These are phyloP conservation scores for Phytophthora ohioensis DNA, from an alignment of 352 stramenopile species.

Conservation along the genomic window DNA sequence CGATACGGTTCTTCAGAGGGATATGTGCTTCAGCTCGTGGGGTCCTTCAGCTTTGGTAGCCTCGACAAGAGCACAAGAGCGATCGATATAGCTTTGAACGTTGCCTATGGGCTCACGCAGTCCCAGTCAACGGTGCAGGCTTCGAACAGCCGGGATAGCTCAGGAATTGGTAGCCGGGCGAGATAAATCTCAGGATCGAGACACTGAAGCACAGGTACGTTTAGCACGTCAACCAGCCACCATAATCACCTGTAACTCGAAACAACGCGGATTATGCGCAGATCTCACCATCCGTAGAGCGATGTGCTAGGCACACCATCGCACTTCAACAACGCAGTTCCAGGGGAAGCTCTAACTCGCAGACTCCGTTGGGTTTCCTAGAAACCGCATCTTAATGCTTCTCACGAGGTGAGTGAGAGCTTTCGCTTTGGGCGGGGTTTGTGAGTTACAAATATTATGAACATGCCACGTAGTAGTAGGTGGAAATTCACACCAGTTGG, in stretches of 20 bases:
- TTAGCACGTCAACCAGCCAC: neutral
- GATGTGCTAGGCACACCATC: conserved; percentile 37
- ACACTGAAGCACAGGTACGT: too few relatives aligned
- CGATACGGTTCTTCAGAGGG: conserved; percentile 16
- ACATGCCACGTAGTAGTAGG: too few relatives aligned
- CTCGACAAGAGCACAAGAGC: neutral
- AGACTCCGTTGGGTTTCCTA: too few relatives aligned
- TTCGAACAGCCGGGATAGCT: conserved; percentile 30
- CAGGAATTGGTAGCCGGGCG: conserved; percentile 8
- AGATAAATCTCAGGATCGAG: conserved; percentile 39
- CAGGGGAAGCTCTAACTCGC: neutral
- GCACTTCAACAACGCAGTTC: conserved; percentile 16
- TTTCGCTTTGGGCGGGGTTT: too few relatives aligned
- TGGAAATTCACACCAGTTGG: too few relatives aligned
- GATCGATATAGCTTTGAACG: conserved; percentile 4
- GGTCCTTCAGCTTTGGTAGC: conserved; percentile 8
- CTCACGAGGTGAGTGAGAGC: too few relatives aligned
- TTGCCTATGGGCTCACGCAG: neutral
- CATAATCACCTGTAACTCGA: conserved; percentile 13
- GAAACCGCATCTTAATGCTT: too few relatives aligned
- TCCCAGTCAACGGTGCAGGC: neutral
- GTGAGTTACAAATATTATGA: too few relatives aligned
- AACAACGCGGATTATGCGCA: conserved; percentile 11
- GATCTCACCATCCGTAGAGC: conserved; percentile 30
- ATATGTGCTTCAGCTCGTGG: neutral